Base-by-base conservation (phyloP, 805 yeast species). In the Sugiyamaella boreocaroliniensis region DNA sequence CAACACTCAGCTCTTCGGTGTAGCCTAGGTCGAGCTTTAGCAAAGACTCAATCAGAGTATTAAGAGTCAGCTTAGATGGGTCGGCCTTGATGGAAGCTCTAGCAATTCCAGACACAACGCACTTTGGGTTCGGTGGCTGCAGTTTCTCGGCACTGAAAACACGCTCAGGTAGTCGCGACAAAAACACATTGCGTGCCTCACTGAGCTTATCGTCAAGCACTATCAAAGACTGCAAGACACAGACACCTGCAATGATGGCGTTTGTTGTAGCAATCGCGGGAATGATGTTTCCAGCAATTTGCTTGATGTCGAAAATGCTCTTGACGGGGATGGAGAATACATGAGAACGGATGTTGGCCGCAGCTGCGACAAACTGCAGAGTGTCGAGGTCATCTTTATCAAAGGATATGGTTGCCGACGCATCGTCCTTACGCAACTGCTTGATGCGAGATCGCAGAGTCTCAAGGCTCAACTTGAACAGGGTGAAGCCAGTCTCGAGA, bases 211-310 rank as follows among this genome's bases (percentile, higher is more conserved):
- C 60, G 12, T 61, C 61, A 9, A 62, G 45, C 29, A 58, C 66
- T 65, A 80, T 78, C 46, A 89, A 69, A 0, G 95, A 85, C 40
- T 84, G 80, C 41, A 92, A 66, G 2, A 89, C 83, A 14, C 93
- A 85, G 59, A 89, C 78, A 0, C 99, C 99, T 0, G 97, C 89
- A 60, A 93, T 83, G 12, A 93, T 84, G 0, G 99, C 98, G 67
- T 93, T 93, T 2, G 97, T 92, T 1, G 99, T 93, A 5, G 99
- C 98, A 60, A 95, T 90, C 0, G 99, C 99, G 0, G 99, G 99
- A 42, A 93, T 93, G 61, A 93, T 93, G 68, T 92, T 93, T 5
- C 99, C 99, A 0, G 99, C 99, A 58, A 92, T 89, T 53, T 72
- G 95, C 66, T 93, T 93, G 56, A 86, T 80, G 55, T 89, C 96